A percentile compares a stretch with the other conserved stretches of the same genome.
Evolutionary conservation across 2,329 filamentous ascomycete genomes (phyloP).

Genomic region (Xylaria sp.): DNA sequence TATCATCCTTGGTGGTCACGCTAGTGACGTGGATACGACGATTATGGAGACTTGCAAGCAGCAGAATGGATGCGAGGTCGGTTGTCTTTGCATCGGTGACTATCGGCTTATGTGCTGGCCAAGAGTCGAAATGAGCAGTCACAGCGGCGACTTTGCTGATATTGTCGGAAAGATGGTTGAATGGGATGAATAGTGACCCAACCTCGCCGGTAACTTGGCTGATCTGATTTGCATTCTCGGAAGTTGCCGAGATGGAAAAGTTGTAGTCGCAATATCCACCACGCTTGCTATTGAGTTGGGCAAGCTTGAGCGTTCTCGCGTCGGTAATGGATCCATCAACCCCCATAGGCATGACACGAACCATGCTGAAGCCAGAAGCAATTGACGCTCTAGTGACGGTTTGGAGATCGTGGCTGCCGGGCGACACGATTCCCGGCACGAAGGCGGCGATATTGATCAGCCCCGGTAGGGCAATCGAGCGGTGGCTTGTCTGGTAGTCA

Average conservation of each 20-base stretch:
- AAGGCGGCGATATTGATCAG: constrained; percentile 84
- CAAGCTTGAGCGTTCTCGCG: constrained; percentile 73
- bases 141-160: constrained; percentile 86
- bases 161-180: constrained; percentile 83
- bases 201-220: constrained; percentile 77
- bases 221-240: constrained; percentile 78
- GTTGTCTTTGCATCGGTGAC: constrained; percentile 84
- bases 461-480: constrained; percentile 76
- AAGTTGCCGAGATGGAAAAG: constrained; percentile 79
- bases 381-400: constrained; percentile 77
- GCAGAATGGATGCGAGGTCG: constrained; percentile 81
- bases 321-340: constrained; percentile 78
- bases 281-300: constrained; percentile 75
- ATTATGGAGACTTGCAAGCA: constrained; percentile 80
- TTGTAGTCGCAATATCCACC: constrained; percentile 82
- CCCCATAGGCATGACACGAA: constrained; percentile 80
- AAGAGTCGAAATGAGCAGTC: constrained; percentile 80
- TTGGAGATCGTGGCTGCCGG: constrained; percentile 74
- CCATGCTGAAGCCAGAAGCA: constrained; percentile 80
- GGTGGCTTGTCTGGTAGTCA: constrained; percentile 92
- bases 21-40: constrained; percentile 83
- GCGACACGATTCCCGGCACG: constrained; percentile 75
- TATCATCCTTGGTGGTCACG: constrained; percentile 83
- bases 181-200: constrained; percentile 83
- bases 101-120: constrained; percentile 82